phyloP scores from a whole-genome alignment of 2,329 filamentous ascomycete genomes.

The Zalaria obscura region DNA sequence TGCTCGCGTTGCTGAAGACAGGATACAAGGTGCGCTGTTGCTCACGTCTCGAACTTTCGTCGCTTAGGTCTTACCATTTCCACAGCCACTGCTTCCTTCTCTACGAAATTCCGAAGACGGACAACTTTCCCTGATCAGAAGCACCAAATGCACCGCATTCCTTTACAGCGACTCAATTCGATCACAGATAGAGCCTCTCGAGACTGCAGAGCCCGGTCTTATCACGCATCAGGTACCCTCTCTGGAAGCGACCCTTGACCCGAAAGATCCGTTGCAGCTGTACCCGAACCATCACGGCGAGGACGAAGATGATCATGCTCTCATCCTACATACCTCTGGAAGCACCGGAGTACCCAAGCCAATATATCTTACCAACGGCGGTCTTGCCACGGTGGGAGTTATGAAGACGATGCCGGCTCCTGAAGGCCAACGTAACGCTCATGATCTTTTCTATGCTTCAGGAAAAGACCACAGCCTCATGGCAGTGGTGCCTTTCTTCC shows the following conservation, averaged over 20 bases:
- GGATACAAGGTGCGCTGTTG: slow-evolving; percentile 9
- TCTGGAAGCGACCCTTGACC: slow-evolving; percentile 4
- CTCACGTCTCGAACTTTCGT: too few species aligned
- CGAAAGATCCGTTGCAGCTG: slow-evolving; percentile 1
- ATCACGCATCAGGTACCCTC: slow-evolving; percentile 4
- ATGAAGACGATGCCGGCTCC: slow-evolving; percentile 19
- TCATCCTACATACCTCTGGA: slow-evolving; percentile 29
- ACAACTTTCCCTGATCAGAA: slow-evolving; percentile 4
- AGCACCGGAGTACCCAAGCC: slow-evolving; percentile 29
- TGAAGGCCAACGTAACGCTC: slow-evolving; percentile 15
- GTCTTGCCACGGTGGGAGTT: slow-evolving; percentile 23
- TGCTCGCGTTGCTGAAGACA: slow-evolving; percentile 11
- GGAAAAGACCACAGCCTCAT: background rate
- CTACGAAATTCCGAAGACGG: slow-evolving; percentile 7
- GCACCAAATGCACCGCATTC: slow-evolving; percentile 5
- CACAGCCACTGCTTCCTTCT: slow-evolving; percentile 3
- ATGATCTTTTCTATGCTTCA: slow-evolving; percentile 2
- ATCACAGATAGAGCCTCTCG: slow-evolving; percentile 3
- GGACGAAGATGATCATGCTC: slow-evolving; percentile 21
- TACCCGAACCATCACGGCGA: slow-evolving; percentile 21
- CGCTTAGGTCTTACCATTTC: too few species aligned
- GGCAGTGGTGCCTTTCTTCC: slow-evolving; percentile 5
- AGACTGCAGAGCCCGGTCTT: slow-evolving; percentile 2
- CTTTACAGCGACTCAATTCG: slow-evolving; percentile 3
- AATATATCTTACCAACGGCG: slow-evolving; percentile 21